Conservation (phyloP, 805 yeast genomes). For the Schwanniomyces yamadae region DNA sequence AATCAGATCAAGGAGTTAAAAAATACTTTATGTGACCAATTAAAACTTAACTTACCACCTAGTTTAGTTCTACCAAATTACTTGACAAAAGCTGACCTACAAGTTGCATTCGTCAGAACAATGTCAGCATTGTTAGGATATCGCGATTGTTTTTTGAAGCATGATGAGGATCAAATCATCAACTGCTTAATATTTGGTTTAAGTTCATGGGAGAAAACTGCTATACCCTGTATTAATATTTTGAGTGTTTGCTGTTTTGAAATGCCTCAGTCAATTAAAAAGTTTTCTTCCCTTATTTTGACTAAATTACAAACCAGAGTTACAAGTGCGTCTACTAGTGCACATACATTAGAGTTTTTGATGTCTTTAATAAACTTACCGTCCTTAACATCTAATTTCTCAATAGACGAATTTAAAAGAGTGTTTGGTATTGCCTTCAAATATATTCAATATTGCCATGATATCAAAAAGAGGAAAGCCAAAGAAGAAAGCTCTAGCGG, state of each 20-base stretch:
- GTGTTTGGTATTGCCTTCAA: conserved; percentile 84
- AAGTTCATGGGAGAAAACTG: conserved; percentile 75
- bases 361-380: conserved; percentile 66
- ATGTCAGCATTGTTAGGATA: conserved; percentile 64
- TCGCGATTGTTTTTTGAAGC: conserved; percentile 49
- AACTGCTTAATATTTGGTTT: conserved; percentile 59
- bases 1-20: conserved; percentile 41
- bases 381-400: conserved; percentile 64
- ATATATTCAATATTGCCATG: conserved; percentile 70
- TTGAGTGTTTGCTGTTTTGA: conserved; percentile 79
- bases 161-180: conserved; percentile 63
- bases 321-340: conserved; percentile 64
- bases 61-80: conserved; percentile 39
- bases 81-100: conserved; percentile 58
- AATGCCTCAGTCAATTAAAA: conserved; percentile 69
- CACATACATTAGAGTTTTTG: conserved; percentile 75
- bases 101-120: conserved; percentile 62
- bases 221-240: conserved; percentile 74
- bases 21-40: conserved; percentile 56
- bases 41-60: conserved; percentile 49
- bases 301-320: conserved; percentile 74
- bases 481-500: conserved; percentile 8
- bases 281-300: conserved; percentile 64
- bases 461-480: conserved; percentile 33
- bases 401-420: conserved; percentile 71